Evolutionary conservation across 1,284 basidiomycete genomes (phyloP), one percentile per base, ranked within the genome.

Genomic region (Ganoderma meredithae): DNA sequence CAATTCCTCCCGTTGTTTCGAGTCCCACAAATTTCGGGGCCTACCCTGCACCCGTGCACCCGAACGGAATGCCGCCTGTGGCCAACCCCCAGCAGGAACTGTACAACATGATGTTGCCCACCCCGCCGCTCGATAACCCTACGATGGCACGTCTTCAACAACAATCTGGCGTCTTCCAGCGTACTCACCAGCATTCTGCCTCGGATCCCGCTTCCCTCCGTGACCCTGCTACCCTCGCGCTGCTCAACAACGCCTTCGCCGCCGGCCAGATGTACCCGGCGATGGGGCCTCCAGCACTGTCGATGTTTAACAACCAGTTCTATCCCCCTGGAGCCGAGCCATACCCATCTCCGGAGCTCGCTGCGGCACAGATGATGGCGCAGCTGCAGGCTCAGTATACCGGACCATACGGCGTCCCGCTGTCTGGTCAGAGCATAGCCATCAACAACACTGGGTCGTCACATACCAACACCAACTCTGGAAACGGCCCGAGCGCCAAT

Each of bases 401-500:
- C 15, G 85, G 86, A 2, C 80, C 86, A 4, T 92, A 90, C 73
- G 85, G 81, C 22, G 76, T 86, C 52, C 76, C 84, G 27, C 66
- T 79, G 10, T 69, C 75, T 17, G 69, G 68, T 2, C 78, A 77
- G 55, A 72, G 71, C 31, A 59, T 75, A 25, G 40, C 64, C 22
- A 59, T 73, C 10, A 72, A 70, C 40, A 69, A 71, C 68, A 73
- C 73, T 1, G 70, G 71, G 5, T 52, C 68, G 60, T 64, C 71
- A 1, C 81, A 81, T 62, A 69, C 71, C 3, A 71, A 69, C 60
- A 68, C 83, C 77, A 63, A 64, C 4, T 76, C 65, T 17, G 77
- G 78, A 44, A 80, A 82, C 62, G 94, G 94, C 0, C 94, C 94
- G 9, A 95, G 92, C 70, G 91, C 93, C 4, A 95, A 95, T 80